These are phyloP conservation scores for Symbiodinium pilosum DNA, from an alignment of 73 alveolate genomes.

Conservation along the genomic window DNA sequence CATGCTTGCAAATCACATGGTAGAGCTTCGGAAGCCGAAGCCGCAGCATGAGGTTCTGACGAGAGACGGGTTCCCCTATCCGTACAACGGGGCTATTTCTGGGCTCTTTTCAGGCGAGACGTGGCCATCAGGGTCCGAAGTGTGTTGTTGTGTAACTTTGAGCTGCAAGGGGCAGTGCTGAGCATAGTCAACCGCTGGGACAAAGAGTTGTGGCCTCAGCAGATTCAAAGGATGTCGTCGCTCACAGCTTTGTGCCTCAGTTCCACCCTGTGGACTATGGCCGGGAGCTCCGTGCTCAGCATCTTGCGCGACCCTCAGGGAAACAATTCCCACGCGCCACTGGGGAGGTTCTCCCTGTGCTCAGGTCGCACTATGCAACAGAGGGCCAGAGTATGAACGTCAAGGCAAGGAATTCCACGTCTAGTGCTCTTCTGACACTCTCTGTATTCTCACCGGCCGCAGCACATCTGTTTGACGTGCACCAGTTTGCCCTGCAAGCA, in stretches of 20 bases:
- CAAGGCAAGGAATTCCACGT: neutral
- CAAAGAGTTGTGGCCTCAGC: neutral
- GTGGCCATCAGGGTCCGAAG: neutral
- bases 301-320: conserved; percentile 7
- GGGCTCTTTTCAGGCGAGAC: conserved; percentile 68
- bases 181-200: conserved; percentile 64
- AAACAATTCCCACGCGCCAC: too few species aligned
- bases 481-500: too few species aligned
- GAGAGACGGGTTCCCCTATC: conserved; percentile 40
- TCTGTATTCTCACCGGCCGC: too few species aligned
- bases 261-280: conserved; percentile 60
- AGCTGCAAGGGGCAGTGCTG: conserved; percentile 39
- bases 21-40: neutral
- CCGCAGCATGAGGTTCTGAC: conserved; percentile 25
- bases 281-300: conserved; percentile 55
- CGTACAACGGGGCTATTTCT: conserved; percentile 50
- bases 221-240: too few species aligned
- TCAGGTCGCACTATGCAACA: conserved; percentile 60
- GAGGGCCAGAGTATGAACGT: conserved; percentile 42
- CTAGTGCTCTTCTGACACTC: neutral
- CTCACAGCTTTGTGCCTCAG: too few species aligned
- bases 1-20: neutral
- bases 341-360: too few species aligned
- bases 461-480: too few species aligned
- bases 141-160: too few species aligned